Evolutionary conservation across 495 filamentous ascomycete genomes (phyloP).

Genomic region (Xylaria bambusicola): DNA sequence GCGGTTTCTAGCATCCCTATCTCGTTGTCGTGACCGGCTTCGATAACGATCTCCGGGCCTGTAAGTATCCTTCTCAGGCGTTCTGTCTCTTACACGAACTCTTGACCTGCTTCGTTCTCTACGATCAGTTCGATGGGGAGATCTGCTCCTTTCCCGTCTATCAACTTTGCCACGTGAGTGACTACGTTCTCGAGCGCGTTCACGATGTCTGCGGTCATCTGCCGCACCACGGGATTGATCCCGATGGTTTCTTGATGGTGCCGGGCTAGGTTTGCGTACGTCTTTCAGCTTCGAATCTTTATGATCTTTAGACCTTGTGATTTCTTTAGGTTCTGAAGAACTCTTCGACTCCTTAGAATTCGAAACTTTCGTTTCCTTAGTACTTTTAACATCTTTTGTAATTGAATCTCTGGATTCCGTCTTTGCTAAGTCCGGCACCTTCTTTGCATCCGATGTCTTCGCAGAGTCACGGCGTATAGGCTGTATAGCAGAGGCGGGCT

Average conservation of each 20-base stretch:
- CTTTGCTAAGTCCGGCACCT: conserved; percentile 30
- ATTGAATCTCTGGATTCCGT: conserved; percentile 29
- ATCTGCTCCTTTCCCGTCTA: conserved; percentile 28
- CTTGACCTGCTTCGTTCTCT: conserved; percentile 36
- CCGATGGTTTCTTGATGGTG: conserved; percentile 29
- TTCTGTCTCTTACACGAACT: conserved; percentile 35
- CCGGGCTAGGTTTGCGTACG: conserved; percentile 38
- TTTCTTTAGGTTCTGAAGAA: conserved; percentile 26
- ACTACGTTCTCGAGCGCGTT: conserved; percentile 31
- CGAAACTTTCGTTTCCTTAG: conserved; percentile 23
- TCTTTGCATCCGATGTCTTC: conserved; percentile 43
- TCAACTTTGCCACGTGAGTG: conserved; percentile 22
- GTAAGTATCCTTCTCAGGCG: conserved; percentile 35
- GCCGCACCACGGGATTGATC: conserved; percentile 17
- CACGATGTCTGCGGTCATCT: conserved; percentile 21
- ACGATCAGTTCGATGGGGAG: conserved; percentile 27
- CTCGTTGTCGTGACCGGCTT: conserved; percentile 32
- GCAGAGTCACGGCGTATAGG: conserved; percentile 50
- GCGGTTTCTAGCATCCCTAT: conserved; percentile 30
- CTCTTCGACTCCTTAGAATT: conserved; percentile 21
- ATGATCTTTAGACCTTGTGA: conserved; percentile 16
- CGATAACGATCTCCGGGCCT: conserved; percentile 34
- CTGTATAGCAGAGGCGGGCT: conserved; percentile 57
- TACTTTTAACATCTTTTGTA: conserved; percentile 25
- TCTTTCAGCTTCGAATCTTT: conserved; percentile 26